Base-by-base conservation (phyloP, 768 basidiomycete genomes). In the Lactarius deliciosus region DNA sequence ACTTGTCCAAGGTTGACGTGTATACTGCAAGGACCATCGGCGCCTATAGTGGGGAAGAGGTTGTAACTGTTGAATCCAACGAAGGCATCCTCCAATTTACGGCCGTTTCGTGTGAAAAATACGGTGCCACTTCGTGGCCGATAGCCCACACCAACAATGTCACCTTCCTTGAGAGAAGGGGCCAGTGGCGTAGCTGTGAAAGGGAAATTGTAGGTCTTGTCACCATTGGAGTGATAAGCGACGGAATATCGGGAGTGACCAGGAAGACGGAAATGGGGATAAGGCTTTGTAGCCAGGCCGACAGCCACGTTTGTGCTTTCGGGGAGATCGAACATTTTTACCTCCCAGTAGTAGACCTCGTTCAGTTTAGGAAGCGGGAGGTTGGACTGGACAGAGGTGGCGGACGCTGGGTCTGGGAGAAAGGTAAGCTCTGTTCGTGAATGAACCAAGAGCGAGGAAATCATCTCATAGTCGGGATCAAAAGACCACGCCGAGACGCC, bases 401-500 rank as follows among this genome's bases (percentile, higher is more conserved):
- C 90, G 22, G 94, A 94, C 36, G 92, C 90, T 28, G 97, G 96
- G 74, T 96, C 91, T n/a, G 92, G 89, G 67, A 99, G 89, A 79
- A 99, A 99, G 7, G 96, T 97, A 72, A 99, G 91, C 79, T 99
- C 97, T 0, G 97, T 99, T 58, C 97, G 88, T 25, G 92, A 88
- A 72, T 97, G 94, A 59, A 99, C 96, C 50, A 98, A 85, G 55
- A 98, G 83, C 9, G 92, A 94, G 69, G 92, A 90, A 75, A 95
- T 86, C 61, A 93, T 90, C 77, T 98, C 96, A 75, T 96, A 98
- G 76, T 98, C 97, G 41, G 97, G 97, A 76, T 99, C 97, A 75
- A 99, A 99, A 45, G 88, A 95, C 97, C 97, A 99, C 20, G 97
- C 97, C 32, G 96, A 96, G 55, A 99, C 96, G 70, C 97, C 97